A percentile compares a stretch with the other conserved stretches of the same genome.
Conservation (phyloP, 805 yeast species). For the Danielia oregonensis region DNA sequence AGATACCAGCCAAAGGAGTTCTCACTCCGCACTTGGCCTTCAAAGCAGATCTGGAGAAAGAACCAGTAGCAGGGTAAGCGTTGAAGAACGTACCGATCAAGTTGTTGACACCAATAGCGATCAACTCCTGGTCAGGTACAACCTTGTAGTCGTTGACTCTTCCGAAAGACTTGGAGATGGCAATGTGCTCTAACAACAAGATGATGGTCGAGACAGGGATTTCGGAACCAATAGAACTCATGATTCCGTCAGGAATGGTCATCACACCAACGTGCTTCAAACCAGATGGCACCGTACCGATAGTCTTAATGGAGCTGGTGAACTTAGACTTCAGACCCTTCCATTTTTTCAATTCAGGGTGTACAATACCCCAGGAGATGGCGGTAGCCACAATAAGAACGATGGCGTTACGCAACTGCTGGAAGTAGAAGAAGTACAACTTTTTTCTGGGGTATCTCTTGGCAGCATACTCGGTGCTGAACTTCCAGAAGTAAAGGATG, state of each 20-base stretch:
- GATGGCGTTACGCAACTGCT: slow-evolving; percentile 77
- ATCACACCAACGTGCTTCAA: slow-evolving; percentile 72
- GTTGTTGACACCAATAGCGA: slow-evolving; percentile 91
- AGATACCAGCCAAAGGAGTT: slow-evolving; percentile 89
- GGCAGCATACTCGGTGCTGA: slow-evolving; percentile 53
- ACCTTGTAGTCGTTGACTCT: slow-evolving; percentile 88
- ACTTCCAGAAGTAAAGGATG: slow-evolving; percentile 72
- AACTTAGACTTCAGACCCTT: slow-evolving; percentile 30
- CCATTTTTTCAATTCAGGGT: slow-evolving; percentile 35
- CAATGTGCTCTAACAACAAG: slow-evolving; percentile 84
- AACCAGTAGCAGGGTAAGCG: slow-evolving; percentile 95
- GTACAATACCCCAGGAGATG: slow-evolving; percentile 74
- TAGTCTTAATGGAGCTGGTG: slow-evolving; percentile 50
- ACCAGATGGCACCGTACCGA: slow-evolving; percentile 83
- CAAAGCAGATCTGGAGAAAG: slow-evolving; percentile 90
- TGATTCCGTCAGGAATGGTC: slow-evolving; percentile 57
- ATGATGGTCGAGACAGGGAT: slow-evolving; percentile 84
- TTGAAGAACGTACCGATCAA: slow-evolving; percentile 86
- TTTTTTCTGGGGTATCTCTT: slow-evolving; percentile 59
- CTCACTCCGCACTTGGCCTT: slow-evolving; percentile 94
- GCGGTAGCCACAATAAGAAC: slow-evolving; percentile 79
- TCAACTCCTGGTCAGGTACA: slow-evolving; percentile 87
- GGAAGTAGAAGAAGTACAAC: slow-evolving; percentile 61
- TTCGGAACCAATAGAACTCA: slow-evolving; percentile 63
- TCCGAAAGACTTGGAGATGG: slow-evolving; percentile 91